Conservation (phyloP, 495 filamentous ascomycete species). For the Talaromyces adpressus region DNA sequence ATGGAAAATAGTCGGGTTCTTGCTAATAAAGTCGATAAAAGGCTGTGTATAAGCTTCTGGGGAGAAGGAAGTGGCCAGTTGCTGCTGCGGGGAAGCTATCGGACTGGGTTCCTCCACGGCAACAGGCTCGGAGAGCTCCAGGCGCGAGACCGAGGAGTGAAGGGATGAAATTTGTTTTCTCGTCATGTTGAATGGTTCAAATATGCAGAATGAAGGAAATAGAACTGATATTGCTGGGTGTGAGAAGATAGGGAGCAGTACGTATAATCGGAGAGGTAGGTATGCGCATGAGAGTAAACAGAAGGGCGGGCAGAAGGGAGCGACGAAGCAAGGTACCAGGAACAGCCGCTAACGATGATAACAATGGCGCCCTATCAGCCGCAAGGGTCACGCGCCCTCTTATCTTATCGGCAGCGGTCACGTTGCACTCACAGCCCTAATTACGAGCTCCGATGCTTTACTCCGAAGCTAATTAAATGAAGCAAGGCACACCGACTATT, state of each 20-base stretch:
- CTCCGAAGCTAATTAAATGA: neutral
- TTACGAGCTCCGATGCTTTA: neutral
- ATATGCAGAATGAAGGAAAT: neutral
- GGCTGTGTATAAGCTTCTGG: slow-evolving; percentile 68
- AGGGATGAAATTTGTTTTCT: slow-evolving; percentile 14
- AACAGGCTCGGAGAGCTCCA: slow-evolving; percentile 19
- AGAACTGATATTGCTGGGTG: neutral
- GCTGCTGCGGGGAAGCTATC: slow-evolving; percentile 10
- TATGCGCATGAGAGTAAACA: neutral
- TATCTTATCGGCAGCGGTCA: neutral
- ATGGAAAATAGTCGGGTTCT: slow-evolving; percentile 91
- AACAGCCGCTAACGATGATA: neutral
- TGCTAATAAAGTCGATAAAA: slow-evolving; percentile 80
- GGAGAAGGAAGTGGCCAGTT: slow-evolving; percentile 15
- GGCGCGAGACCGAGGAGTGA: slow-evolving; percentile 17
- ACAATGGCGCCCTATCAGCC: neutral
- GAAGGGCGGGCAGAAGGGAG: neutral
- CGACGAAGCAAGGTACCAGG: neutral
- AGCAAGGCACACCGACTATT: neutral
- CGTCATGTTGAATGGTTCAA: slow-evolving; percentile 15
- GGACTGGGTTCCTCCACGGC: slow-evolving; percentile 14
- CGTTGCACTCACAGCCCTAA: neutral
- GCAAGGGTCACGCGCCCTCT: neutral
- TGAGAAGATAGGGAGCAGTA: neutral
- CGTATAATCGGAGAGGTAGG: neutral